phyloP scores from a whole-genome alignment of 441 rosid species.

The Eutrema salsugineum region DNA sequence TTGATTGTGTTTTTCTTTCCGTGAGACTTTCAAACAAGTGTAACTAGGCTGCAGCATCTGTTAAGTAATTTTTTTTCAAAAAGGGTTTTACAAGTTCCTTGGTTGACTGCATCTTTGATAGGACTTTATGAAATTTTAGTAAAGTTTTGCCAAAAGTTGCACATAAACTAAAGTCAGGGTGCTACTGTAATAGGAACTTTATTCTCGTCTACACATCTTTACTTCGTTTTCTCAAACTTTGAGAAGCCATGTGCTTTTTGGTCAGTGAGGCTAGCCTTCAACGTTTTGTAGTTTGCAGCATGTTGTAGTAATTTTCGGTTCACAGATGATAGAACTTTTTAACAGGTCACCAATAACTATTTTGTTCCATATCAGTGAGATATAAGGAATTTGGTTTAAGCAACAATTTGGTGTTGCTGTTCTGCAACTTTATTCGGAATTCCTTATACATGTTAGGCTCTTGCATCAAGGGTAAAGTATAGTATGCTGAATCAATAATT shows the following conservation, averaged over 20 bases:
- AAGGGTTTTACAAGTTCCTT: neutral
- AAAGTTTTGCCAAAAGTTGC: neutral
- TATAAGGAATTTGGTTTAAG: neutral
- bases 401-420: neutral
- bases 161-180: neutral
- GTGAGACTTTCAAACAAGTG: neutral
- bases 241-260: neutral
- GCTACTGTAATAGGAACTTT: neutral
- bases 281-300: neutral
- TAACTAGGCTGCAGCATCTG: neutral
- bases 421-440: neutral
- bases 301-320: neutral
- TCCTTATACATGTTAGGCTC: neutral
- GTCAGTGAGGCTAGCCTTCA: neutral
- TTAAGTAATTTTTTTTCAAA: neutral
- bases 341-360: neutral
- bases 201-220: neutral
- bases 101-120: neutral
- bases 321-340: neutral
- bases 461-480: neutral
- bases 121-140: neutral
- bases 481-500: neutral
- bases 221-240: neutral
- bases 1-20: neutral
- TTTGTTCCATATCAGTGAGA: neutral